Evolutionary conservation across 1,284 basidiomycete genomes (phyloP), one percentile per base, ranked within the genome.

Genomic region (Moniliophthora roreri): DNA sequence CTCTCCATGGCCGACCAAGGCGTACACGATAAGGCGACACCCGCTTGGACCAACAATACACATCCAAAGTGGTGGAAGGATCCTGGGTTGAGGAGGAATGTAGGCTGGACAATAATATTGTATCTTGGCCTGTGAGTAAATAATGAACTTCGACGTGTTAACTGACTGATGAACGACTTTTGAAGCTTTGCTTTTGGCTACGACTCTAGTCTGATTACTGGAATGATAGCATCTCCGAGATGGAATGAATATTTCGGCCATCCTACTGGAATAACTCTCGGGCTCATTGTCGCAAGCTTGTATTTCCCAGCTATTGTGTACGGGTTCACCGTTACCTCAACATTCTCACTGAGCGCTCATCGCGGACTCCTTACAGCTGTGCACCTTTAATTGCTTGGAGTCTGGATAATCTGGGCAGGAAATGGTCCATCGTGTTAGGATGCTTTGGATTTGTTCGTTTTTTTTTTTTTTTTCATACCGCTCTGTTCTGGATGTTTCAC

Each of bases 1-100:
- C 21, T 23, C 41, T 15, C 26, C 18, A 15, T 23, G 41, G n/a
- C 26, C 21, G 21, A 24, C 10, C 41, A 21, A 41, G 39, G 18
- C 2, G 10, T 13, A 11, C 39, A 11, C 21, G 8, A 9, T 23
- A 20, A 42, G 18, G 13, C 13, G 13, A 42, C 16, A 23, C 26
- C 3, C 41, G 26, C 10, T 42, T 23, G 44, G 44, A 21, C 8
- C 11, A 46, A 46, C 24, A 46, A 46, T 13, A 46, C 44, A n/a
- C 44, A 46, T 16, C 24, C 44, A 8, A 13, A 46, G 15, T 46
- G 44, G 44, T 46, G 44, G 44, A 46, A 46, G 44, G 44, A 46
- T 46, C 26, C 44, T 1, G 44, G 44, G 15, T 24, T 46, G 11
- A 21, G 44, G 6, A 26, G 28, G 26, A 46, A 46, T 32, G 44